Base-by-base conservation (phyloP, 1,284 basidiomycete genomes). In the Cystobasidiaceae sp. region DNA sequence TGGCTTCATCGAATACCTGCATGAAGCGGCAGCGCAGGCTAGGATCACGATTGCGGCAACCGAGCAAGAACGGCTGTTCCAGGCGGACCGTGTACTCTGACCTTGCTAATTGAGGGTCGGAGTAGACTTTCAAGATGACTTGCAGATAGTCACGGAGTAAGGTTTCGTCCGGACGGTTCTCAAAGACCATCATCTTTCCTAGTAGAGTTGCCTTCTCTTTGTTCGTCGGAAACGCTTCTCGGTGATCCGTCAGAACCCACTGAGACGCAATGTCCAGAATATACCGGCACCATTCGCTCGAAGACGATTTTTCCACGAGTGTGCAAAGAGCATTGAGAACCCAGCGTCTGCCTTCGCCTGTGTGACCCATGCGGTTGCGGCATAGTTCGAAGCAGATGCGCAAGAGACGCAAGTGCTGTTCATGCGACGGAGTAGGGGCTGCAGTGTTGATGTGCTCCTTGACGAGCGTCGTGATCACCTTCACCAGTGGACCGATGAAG, bases 201-300 rank as follows among this genome's bases (percentile, higher is more conserved):
- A 98, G 77, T 34, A 98, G 79, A 32, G 83, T 86, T 0, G 93
- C 89, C 77, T 97, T 98, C 78, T 99, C 97, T 78, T 97, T 97
- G 82, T 92, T 88, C 0, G 89, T 91, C 1, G 93, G 92, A 70
- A 76, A 77, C 9, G 71, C 54, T 67, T 76, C 75, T 32, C 65
- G 52, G 54, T 72, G 71, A 72, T 85, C 84, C 48, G 89, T 85
- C 71, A 93, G 80, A 21, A 89, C 86, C 94, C 96, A 98, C 50
- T 88, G 87, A 57, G 89, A 84, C 67, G 90, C 85, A 69, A 94
- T 84, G 61, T 92, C 87, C 23, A 99, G 83, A 70, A 97, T 83
- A 75, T 89, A 93, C 11, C 85, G 85, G 75, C 91, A 93, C 0
- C 99, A 82, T 15, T 83, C 79, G 13, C 82, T 74, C 72, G 87